Evolutionary conservation across 2,329 filamentous ascomycete species (phyloP), one percentile per base, ranked within the genome.

Genomic region (Trichoderma koningiopsis): DNA sequence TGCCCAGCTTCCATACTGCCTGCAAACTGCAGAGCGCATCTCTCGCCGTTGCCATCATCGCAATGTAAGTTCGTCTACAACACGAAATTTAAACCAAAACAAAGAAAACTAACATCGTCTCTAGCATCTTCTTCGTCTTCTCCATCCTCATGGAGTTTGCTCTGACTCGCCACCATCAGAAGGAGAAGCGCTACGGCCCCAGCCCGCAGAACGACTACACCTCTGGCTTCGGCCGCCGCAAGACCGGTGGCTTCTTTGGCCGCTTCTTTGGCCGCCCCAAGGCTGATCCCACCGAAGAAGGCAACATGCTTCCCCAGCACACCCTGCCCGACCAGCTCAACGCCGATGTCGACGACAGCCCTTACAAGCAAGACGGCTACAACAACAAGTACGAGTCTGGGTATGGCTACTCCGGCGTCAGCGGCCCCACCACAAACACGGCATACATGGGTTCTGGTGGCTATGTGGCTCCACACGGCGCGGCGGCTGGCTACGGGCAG

Each of bases 21-120:
- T 97, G 94, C 83, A 85, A 85, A 70, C 83, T 97, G 73, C 88
- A 97, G 81, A 92, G 89, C 61, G 93, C 90, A 56, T 87, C 85
- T 70, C 90, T 97, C 72, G 91, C 92, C 4, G 89, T 96, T 19
- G 83, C 94, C 35, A 91, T 97, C 70, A 87, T 94, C 68, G 91
- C 86, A 76, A 89, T 92, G 89, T 94, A 83, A 81, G 84, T 47
- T 22, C 6, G 2, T 22, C n/a, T 5, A 47, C n/a, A 22, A 49
- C 11, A 49, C 10, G 1, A 10, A 47, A 1, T 47, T 8, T 6
- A 43, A 8, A 6, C 6, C 5, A n/a, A 13, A 14, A 35, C 10
- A 35, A 14, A 37, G 5, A 43, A 43, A 40, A 59, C 53, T 43
- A 67, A 58, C 31, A 19, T 24, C 16, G 59, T 57, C 61, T 56